Percentiles rank a stretch among this genome's conserved stretches.
Conservation (phyloP, 1,284 basidiomycete species). For the Moesziomyces globuligerus region DNA sequence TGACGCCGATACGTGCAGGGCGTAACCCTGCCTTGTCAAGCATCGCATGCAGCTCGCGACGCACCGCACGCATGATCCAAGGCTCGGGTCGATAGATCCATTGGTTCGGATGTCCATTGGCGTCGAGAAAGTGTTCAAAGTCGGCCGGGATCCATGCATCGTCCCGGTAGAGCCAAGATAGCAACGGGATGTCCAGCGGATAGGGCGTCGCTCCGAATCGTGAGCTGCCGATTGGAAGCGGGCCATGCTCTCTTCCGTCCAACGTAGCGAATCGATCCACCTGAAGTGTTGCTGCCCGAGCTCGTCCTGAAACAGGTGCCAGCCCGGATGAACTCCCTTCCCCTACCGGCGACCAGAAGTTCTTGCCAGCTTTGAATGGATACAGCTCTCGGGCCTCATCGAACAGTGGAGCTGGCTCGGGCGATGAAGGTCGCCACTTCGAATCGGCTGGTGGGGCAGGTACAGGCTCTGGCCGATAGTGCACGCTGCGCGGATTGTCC, state of each 20-base stretch:
- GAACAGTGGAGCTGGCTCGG: too few species aligned
- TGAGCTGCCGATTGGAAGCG: neutral
- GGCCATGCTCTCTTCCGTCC: neutral
- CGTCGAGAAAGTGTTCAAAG: neutral
- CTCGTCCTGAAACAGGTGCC: too few species aligned
- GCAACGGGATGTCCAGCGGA: constrained; percentile 2
- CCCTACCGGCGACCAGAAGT: neutral
- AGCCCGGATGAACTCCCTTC: too few species aligned
- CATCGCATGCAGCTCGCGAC: neutral
- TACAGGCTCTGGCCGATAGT: neutral
- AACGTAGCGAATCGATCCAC: neutral
- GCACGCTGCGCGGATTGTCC: neutral
- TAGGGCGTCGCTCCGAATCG: neutral
- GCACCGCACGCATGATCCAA: neutral
- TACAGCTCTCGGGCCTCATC: neutral
- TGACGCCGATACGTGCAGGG: neutral
- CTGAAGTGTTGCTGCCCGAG: neutral
- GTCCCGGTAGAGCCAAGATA: neutral
- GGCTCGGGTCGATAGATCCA: constrained; percentile 9
- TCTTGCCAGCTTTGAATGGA: neutral
- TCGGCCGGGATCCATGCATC: neutral
- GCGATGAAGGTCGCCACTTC: neutral
- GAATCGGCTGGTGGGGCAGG: neutral
- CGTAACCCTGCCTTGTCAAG: neutral
- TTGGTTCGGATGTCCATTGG: accelerated